Conservation (phyloP, 1,139 yeast genomes). For the Suhomyces yuchorum region DNA sequence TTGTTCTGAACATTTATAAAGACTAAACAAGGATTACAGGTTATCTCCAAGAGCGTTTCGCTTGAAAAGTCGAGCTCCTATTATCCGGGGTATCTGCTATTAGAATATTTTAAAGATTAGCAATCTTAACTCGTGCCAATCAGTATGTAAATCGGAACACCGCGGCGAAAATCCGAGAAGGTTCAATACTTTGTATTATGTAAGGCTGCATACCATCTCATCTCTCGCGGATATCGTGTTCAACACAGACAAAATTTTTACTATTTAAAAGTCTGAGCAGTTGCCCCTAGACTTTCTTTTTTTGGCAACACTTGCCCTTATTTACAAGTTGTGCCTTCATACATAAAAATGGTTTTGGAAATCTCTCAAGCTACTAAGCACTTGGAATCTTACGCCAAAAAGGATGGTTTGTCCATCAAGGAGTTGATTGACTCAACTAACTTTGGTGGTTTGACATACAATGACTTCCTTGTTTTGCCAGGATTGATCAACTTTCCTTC, state of each 20-base stretch:
- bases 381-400: constrained; percentile 63
- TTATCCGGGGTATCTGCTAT: not conserved
- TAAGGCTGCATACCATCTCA: constrained; percentile 2
- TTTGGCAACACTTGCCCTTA: constrained; percentile 50
- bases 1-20: too few relatives aligned
- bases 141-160: not conserved
- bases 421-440: constrained; percentile 85
- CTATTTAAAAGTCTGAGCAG: constrained; percentile 11
- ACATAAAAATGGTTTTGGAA: constrained; percentile 46
- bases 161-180: not conserved
- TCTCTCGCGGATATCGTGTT: constrained; percentile 4
- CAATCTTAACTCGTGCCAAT: not conserved
- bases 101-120: not conserved
- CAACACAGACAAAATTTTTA: constrained; percentile 16
- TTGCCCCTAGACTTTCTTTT: constrained; percentile 28
- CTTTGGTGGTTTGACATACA: constrained; percentile 97
- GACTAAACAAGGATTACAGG: too few relatives aligned
- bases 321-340: constrained; percentile 14
- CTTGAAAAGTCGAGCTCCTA: too few relatives aligned
- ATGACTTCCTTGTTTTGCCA: constrained; percentile 92
- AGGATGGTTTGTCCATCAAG: constrained; percentile 84
- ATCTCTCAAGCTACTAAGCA: constrained; percentile 66
- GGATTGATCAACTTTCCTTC: constrained; percentile 93
- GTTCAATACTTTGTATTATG: not conserved
- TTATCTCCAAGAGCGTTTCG: too few relatives aligned